Conservation (phyloP, 1,284 basidiomycete genomes). For the Cryptococcus sp. region DNA sequence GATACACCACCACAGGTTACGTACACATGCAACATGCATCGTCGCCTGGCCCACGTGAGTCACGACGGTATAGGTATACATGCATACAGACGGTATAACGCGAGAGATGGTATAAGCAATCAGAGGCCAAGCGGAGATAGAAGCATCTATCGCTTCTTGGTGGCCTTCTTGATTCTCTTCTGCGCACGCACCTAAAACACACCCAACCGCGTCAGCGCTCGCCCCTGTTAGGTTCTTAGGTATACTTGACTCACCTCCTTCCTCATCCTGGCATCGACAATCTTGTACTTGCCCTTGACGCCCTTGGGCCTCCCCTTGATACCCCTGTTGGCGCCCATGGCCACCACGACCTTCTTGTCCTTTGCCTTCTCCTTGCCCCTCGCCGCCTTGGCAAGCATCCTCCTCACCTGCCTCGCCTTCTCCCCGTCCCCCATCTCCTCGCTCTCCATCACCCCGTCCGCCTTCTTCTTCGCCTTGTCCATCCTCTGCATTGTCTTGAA, state of each 20-base stretch:
- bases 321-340: constrained; percentile 83
- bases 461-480: constrained; percentile 93
- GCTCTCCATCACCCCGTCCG: constrained; percentile 87
- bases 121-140: no score
- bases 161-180: constrained; percentile 43
- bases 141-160: constrained; percentile 33
- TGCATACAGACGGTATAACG: background rate
- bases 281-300: constrained; percentile 86
- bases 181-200: constrained; percentile 29
- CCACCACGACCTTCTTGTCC: constrained; percentile 83
- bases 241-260: constrained; percentile 36
- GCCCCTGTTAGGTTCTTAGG: background rate
- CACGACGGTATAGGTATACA: background rate
- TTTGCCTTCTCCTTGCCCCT: constrained; percentile 58
- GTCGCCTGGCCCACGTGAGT: background rate
- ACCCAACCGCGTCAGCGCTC: background rate
- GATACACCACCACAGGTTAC: no score
- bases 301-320: constrained; percentile 92
- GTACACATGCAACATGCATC: no score
- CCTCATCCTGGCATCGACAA: constrained; percentile 67
- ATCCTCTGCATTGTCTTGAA: constrained; percentile 77
- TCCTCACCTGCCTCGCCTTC: constrained; percentile 90
- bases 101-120: background rate
- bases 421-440: constrained; percentile 89
- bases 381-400: constrained; percentile 77